Evolutionary conservation across 2,329 filamentous ascomycete genomes (phyloP), one percentile per base, ranked within the genome.

Genomic region (Clarireedia hainanense): DNA sequence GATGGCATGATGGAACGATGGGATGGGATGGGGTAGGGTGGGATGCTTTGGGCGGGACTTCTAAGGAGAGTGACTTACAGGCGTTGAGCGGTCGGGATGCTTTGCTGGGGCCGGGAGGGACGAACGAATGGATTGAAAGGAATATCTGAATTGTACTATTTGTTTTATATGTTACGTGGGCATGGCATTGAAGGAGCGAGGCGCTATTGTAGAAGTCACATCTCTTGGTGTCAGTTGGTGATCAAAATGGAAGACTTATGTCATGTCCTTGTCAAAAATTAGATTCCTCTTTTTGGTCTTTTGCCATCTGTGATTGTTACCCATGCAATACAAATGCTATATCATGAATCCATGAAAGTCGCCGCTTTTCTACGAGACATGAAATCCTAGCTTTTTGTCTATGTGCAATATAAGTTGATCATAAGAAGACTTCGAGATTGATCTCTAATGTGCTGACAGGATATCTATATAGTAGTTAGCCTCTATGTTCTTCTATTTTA

Each of bases 361-460:
- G 20, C 12, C 37, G 27, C 23, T 40, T 14, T 17, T 30, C 9
- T 17, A 20, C n/a, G 27, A 48, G 23, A 20, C 20, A 7, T 10
- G 23, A 9, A 34, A 14, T 49, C n/a, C 15, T 39, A n/a, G 52
- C 52, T 47, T 40, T 56, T 26, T 42, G 34, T n/a, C 9, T 47
- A 45, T 27, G 17, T 37, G 30, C 17, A 17, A 40, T 30, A 20
- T 37, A 24, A 57, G 23, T 37, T 56, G 36, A 59, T 71, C 78
- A 96, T 74, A 96, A 77, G 80, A 99, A 95, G 63, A 88, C 83
- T 74, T 97, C 92, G 34, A 97, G 81, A 73, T 97, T 96, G 70
- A 99, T 81, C 77, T 99, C 94, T 64, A 99, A 75, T 45, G 89
- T 91, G 74, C 91, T 96, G 65, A 95, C 91, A 43, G 94, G 92